Base-by-base conservation (phyloP, 805 yeast species). In the Candida loeiensis region DNA sequence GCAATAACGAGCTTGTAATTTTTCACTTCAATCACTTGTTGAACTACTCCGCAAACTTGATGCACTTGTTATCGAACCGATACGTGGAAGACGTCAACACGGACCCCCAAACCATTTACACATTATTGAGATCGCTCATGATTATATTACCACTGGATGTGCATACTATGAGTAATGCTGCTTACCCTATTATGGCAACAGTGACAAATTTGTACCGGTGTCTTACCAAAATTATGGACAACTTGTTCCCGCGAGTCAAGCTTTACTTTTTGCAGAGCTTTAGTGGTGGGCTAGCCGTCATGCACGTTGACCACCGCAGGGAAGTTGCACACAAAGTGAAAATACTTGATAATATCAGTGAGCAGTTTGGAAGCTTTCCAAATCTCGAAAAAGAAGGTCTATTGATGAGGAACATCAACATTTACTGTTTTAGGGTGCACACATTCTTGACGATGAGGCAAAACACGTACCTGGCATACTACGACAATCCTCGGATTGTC, bases 221-320 rank as follows among this genome's bases (percentile, higher is more conserved):
- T 2, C 34, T 58, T 29, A 35, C 54, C 2, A 34, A 33, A 5
- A 37, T 50, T 2, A 32, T 58, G 13, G 52, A 51, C 35, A 50
- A 49, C 41, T 32, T 58, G 21, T 52, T 58, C 37, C 64, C 64
- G 1, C 29, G 41, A 6, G 55, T 50, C 3, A 44, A 36, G n/a
- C 53, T 43, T 28, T 38, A 49, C 20, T 58, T 56, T 32, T 40
- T 56, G 14, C 51, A 53, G 8, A 46, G 47, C 21, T 58, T 58
- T 36, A 41, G 43, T n/a, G 62, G 60, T 3, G 50, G 50, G n/a
- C 13, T 56, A 12, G 34, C 47, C 5, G 36, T 51, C 13, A 51
- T 42, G 27, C 36, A 36, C n/a, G n/a, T n/a, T n/a, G n/a, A n/a
- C n/a, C n/a, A n/a, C n/a, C n/a, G n/a, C n/a, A n/a, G n/a, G n/a